Percentiles rank a stretch among this genome's conserved stretches.
These are phyloP conservation scores for Dorcoceras hygrometricum DNA, from an alignment of 257 asterid genomes.

Conservation along the genomic window DNA sequence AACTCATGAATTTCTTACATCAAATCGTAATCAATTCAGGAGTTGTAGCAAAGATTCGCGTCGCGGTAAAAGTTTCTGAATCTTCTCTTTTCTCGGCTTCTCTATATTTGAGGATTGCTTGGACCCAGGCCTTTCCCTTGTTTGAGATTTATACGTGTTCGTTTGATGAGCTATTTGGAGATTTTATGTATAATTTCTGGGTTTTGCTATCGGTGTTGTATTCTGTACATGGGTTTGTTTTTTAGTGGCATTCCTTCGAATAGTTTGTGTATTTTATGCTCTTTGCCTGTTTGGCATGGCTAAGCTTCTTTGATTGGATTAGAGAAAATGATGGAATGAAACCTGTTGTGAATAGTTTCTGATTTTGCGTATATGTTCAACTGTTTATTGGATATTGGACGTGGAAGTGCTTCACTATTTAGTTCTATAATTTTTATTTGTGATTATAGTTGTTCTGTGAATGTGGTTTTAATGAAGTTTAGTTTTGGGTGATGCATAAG, in stretches of 20 bases:
- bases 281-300: neutral
- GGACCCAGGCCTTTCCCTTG: too few relatives aligned
- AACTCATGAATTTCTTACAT: neutral
- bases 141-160: too few relatives aligned
- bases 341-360: neutral
- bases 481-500: neutral
- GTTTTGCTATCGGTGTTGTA: neutral
- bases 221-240: neutral
- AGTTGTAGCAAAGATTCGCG: neutral
- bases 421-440: too few relatives aligned
- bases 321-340: neutral
- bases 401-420: neutral
- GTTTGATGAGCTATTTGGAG: neutral
- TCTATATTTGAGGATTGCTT: too few relatives aligned
- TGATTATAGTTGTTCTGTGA: too few relatives aligned
- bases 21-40: neutral
- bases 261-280: neutral
- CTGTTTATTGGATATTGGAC: neutral
- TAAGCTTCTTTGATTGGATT: neutral
- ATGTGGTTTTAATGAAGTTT: neutral
- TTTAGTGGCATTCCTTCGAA: neutral
- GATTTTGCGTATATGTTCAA: neutral
- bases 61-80: neutral
- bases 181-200: neutral
- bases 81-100: too few relatives aligned